phyloP scores from a whole-genome alignment of 2,329 filamentous ascomycete genomes.

The Aspergillus clavatus region DNA sequence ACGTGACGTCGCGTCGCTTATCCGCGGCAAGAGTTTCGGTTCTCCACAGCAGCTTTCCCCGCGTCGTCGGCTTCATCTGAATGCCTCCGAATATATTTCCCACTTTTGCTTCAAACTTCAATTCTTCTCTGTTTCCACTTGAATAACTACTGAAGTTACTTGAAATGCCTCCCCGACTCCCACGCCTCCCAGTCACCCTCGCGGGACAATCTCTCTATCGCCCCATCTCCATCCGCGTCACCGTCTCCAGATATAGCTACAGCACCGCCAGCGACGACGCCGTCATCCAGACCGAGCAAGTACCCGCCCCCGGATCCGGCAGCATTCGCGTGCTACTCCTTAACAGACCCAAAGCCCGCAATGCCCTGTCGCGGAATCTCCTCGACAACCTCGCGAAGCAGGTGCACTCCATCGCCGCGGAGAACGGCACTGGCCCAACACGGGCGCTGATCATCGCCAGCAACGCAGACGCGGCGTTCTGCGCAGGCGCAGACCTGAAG shows the following conservation, averaged over 20 bases:
- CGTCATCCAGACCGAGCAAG: conserved; percentile 62
- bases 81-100: neutral
- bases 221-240: conserved; percentile 22
- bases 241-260: conserved; percentile 27
- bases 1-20: conserved; percentile 11
- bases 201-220: conserved; percentile 14
- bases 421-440: conserved; percentile 57
- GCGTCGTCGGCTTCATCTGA: conserved; percentile 13
- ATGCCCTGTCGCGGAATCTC: conserved; percentile 80
- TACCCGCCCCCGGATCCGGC: conserved; percentile 73
- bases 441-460: conserved; percentile 79
- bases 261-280: conserved; percentile 32
- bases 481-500: conserved; percentile 90
- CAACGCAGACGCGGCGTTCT: conserved; percentile 82
- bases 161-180: conserved; percentile 31
- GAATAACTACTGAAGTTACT: conserved; percentile 1
- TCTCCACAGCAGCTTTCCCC: conserved; percentile 21
- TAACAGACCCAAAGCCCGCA: conserved; percentile 78
- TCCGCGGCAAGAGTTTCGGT: conserved; percentile 10
- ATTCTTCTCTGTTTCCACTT: neutral
- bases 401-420: conserved; percentile 64
- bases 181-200: conserved; percentile 22
- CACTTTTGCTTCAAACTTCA: conserved; percentile 5
- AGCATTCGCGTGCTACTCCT: conserved; percentile 84
- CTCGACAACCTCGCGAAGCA: conserved; percentile 67